Conservation (phyloP, 2,329 filamentous ascomycete species). For the Fusarium brachygibbosum region DNA sequence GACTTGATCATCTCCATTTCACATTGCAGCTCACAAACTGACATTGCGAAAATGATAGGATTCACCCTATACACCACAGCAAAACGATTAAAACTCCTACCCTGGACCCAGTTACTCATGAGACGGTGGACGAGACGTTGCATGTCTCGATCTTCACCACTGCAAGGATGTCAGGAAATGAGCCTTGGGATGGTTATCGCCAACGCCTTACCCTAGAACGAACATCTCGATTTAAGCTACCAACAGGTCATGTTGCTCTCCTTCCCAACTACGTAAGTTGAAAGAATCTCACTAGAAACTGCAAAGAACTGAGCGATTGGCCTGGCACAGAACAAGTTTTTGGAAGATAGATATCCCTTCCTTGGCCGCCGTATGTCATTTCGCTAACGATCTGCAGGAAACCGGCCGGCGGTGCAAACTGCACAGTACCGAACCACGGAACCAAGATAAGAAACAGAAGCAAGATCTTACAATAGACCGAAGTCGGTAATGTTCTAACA, state of each 20-base stretch:
- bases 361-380: background rate
- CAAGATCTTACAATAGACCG: constrained; percentile 2
- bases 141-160: background rate
- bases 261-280: constrained; percentile 24
- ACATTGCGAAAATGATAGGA: fast-evolving
- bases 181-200: background rate
- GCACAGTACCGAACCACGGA: background rate
- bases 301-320: background rate
- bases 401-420: background rate
- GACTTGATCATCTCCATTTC: background rate
- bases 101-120: background rate
- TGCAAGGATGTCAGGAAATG: background rate
- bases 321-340: constrained; percentile 7
- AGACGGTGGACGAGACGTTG: background rate
- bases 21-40: no score
- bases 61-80: no score
- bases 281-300: constrained; percentile 21
- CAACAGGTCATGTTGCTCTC: background rate
- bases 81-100: background rate
- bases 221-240: background rate
- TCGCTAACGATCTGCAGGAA: constrained; percentile 2
- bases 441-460: constrained; percentile 6
- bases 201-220: constrained; percentile 11
- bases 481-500: background rate
- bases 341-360: background rate